These are phyloP conservation scores for Penicillium diatomitis DNA, from an alignment of 495 filamentous ascomycete genomes.

Conservation along the genomic window DNA sequence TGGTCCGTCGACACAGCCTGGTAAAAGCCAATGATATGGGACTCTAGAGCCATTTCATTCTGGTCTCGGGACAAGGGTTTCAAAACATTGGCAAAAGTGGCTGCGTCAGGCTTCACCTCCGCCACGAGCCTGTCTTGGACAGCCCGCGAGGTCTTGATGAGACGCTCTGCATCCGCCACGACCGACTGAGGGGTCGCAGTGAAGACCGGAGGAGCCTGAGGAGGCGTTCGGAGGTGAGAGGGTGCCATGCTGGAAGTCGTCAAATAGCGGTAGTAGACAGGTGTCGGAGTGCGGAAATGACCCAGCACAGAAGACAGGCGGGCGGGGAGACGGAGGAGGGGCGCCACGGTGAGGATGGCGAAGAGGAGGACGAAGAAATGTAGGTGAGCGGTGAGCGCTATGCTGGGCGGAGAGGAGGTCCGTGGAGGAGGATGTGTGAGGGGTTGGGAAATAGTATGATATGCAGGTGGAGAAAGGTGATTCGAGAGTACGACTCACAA, in stretches of 20 bases:
- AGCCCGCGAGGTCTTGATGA: slow-evolving; percentile 59
- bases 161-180: slow-evolving; percentile 62
- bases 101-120: slow-evolving; percentile 52
- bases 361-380: slow-evolving; percentile 54
- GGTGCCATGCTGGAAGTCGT: slow-evolving; percentile 61
- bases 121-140: slow-evolving; percentile 68
- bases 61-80: slow-evolving; percentile 60
- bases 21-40: slow-evolving; percentile 64
- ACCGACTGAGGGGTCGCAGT: slow-evolving; percentile 71
- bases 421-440: background rate
- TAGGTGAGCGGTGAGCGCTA: slow-evolving; percentile 17
- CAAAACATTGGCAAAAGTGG: slow-evolving; percentile 58
- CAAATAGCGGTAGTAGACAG: slow-evolving; percentile 31
- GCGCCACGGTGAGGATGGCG: slow-evolving; percentile 66
- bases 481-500: no score
- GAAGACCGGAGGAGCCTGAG: slow-evolving; percentile 79
- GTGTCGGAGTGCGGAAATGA: slow-evolving; percentile 41
- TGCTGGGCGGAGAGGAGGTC: slow-evolving; percentile 10
- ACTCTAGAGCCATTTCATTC: slow-evolving; percentile 49
- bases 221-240: slow-evolving; percentile 54
- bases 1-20: slow-evolving; percentile 66
- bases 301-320: slow-evolving; percentile 49
- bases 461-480: no score
- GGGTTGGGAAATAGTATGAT: no score
- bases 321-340: slow-evolving; percentile 49